Conservation (phyloP, 495 filamentous ascomycete genomes). For the Chaetomium cochliodes region DNA sequence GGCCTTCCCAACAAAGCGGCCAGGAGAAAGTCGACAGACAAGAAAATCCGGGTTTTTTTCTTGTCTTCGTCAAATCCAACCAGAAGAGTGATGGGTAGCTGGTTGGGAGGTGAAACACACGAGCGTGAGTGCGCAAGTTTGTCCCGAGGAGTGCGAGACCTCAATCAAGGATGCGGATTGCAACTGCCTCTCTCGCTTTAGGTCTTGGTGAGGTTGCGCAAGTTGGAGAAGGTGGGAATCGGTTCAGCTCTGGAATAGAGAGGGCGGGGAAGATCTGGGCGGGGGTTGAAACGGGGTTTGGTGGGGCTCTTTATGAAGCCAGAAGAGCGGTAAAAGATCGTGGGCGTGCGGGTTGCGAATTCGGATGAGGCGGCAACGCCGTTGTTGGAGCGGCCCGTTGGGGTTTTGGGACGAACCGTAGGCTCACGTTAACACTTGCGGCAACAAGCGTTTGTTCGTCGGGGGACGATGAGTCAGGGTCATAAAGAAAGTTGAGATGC, state of each 20-base stretch:
- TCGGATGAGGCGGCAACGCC: not conserved
- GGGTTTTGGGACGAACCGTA: not conserved
- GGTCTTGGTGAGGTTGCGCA: not conserved
- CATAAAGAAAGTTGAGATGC: slow-evolving; percentile 5
- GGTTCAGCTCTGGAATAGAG: not conserved
- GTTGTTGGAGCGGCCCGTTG: not conserved
- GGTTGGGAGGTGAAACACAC: not conserved
- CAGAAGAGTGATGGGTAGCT: not conserved
- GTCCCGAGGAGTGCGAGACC: not conserved
- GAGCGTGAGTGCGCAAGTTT: too few species aligned
- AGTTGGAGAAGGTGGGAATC: slow-evolving; percentile 6
- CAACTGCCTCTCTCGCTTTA: not conserved
- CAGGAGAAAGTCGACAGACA: not conserved
- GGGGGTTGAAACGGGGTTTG: slow-evolving; percentile 3
- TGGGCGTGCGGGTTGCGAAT: not conserved
- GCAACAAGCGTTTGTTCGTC: not conserved
- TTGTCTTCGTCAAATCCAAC: slow-evolving; percentile 5
- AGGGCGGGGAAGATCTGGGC: slow-evolving; percentile 6
- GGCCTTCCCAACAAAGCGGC: slow-evolving; percentile 20
- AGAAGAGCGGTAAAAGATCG: slow-evolving; percentile 17
- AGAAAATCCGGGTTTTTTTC: not conserved
- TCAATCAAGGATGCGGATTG: slow-evolving; percentile 5
- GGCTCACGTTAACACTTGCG: not conserved
- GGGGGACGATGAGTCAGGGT: not conserved
- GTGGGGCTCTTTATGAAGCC: not conserved